phyloP scores from a whole-genome alignment of 805 yeast genomes.

The Candida insectorum region DNA sequence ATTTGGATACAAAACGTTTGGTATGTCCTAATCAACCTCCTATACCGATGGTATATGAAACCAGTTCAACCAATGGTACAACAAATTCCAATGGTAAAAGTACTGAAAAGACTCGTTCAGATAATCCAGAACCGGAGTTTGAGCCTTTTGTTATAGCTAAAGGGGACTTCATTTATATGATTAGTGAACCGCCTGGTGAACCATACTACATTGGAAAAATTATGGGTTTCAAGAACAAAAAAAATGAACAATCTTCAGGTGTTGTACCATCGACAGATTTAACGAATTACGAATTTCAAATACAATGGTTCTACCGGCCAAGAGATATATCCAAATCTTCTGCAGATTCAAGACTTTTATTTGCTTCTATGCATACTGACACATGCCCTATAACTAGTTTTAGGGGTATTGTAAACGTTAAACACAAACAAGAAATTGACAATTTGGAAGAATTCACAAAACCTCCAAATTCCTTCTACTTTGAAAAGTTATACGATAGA shows the following conservation, averaged over 20 bases:
- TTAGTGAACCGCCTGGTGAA: slow-evolving; percentile 91
- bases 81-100: not conserved
- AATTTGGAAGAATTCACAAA: slow-evolving; percentile 53
- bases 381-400: slow-evolving; percentile 71
- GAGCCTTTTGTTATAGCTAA: slow-evolving; percentile 39
- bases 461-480: slow-evolving; percentile 73
- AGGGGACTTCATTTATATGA: slow-evolving; percentile 74
- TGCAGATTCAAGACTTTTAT: slow-evolving; percentile 70
- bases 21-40: slow-evolving; percentile 30
- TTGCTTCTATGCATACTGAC: slow-evolving; percentile 84
- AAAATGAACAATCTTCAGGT: slow-evolving; percentile 14
- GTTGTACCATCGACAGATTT: slow-evolving; percentile 32
- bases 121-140: slow-evolving; percentile 3
- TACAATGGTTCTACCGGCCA: slow-evolving; percentile 92
- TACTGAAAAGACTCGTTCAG: not conserved
- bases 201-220: slow-evolving; percentile 88
- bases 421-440: slow-evolving; percentile 63
- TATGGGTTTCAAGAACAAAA: slow-evolving; percentile 53
- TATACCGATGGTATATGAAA: slow-evolving; percentile 1
- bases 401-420: slow-evolving; percentile 72
- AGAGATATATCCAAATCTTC: slow-evolving; percentile 71
- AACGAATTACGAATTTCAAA: slow-evolving; percentile 54
- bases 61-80: not conserved
- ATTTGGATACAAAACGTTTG: slow-evolving; percentile 32
- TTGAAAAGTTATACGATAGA: slow-evolving; percentile 80